Base-by-base conservation (phyloP, 192 early-diverging fungal genomes). In the Borealophlyctis nickersoniae region DNA sequence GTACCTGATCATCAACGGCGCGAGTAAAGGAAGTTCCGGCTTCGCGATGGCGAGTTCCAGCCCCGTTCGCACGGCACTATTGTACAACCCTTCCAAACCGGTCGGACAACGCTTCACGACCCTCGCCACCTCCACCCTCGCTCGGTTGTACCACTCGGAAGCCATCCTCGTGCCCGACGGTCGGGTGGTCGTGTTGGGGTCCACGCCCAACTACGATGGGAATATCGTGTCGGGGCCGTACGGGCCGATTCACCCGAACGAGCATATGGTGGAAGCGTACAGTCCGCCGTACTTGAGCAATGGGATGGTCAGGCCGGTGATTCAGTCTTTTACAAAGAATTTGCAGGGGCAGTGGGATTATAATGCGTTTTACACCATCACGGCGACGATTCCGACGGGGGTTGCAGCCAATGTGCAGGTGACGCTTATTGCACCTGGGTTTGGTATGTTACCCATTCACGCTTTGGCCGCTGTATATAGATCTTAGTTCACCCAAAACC, bases 111-210 rank as follows among this genome's bases (percentile, higher is more conserved):
- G 84, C 30, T 75, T 73, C 30, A 72, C 63, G 23, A 68, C 68
- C 4, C 58, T 83, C 36, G 71, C 63, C 7, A 62, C 75, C 28
- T 77, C 77, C n/a, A 73, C 81, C 49, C 83, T 86, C 72, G 73
- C 81, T 1, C 61, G 86, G 23, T 77, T 88, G 75, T 88, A 88
- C 61, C 86, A 88, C 61, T 85, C 82, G 64, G 28, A 34, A 4
- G 72, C 72, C 2, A 30, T 73, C 34, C 56, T 73, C 14, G 48
- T 86, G 30, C 77, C 77, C 4, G 84, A 86, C 56, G 85, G 83
- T 19, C 68, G 77, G 19, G 75, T 88, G 35, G 72, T 80, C 65
- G 77, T 86, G 30, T 74, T 81, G 3, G 86, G 84, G 13, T 85
- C 82, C 19, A 82, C 81, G 51, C 79, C 79, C 45, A 81, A 83